Conservation (phyloP, 2,329 filamentous ascomycete species). For the Cercospora beticola region DNA sequence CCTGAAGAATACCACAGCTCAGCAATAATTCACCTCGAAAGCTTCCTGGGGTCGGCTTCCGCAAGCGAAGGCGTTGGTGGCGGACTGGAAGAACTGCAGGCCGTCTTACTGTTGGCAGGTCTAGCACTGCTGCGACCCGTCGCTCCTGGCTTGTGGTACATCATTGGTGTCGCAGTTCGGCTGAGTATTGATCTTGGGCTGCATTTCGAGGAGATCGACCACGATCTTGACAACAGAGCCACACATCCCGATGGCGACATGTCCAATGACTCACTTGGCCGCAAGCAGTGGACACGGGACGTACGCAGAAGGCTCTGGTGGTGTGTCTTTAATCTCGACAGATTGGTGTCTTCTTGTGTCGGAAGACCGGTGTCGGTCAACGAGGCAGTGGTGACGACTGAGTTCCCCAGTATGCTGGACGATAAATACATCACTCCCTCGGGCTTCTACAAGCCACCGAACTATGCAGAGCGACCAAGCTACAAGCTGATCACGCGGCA, state of each 20-base stretch:
- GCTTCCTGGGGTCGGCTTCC: constrained; percentile 69
- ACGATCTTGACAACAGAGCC: constrained; percentile 48
- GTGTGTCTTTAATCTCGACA: constrained; percentile 88
- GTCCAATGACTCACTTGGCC: constrained; percentile 47
- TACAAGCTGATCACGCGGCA: constrained; percentile 92
- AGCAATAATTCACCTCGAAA: constrained; percentile 86
- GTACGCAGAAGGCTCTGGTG: constrained; percentile 87
- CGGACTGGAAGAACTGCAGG: constrained; percentile 88
- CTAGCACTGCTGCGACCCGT: constrained; percentile 90
- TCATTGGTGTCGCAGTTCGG: constrained; percentile 87
- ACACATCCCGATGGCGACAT: constrained; percentile 22
- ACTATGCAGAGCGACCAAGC: constrained; percentile 58
- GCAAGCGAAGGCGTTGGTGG: constrained; percentile 70
- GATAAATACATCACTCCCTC: constrained; percentile 81
- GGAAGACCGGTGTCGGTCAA: constrained; percentile 90
- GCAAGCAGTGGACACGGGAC: constrained; percentile 81
- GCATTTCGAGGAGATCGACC: constrained; percentile 81
- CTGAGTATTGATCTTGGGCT: constrained; percentile 87
- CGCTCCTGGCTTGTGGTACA: constrained; percentile 94
- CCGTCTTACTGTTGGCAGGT: constrained; percentile 84
- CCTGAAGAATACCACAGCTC: constrained; percentile 96
- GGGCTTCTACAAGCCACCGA: constrained; percentile 65
- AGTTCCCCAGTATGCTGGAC: constrained; percentile 85
- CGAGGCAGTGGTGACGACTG: constrained; percentile 94
- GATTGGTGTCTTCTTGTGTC: constrained; percentile 92